Base-by-base conservation (phyloP, 768 basidiomycete species). In the Boletus pseudo-olivaceus region DNA sequence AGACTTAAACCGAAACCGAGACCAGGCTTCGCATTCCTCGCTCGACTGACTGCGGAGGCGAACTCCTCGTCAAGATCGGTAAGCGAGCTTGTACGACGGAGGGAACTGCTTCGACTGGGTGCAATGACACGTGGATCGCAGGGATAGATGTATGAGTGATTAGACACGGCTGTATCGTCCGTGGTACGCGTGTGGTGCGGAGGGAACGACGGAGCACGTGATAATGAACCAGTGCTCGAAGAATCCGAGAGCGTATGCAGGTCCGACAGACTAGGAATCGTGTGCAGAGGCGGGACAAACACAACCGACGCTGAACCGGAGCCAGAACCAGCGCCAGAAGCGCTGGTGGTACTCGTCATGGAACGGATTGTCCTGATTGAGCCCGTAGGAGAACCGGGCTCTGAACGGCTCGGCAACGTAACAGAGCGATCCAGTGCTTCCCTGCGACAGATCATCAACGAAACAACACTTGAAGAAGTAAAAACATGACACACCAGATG, bases 101-200 rank as follows among this genome's bases (percentile, higher is more conserved):
- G 58, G 1, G 78, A 80, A 53, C 79, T 80, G 61, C 81, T 82
- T 34, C 82, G 76, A 51, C 84, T 82, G 4, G 87, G 84, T 8
- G 81, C 80, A 55, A 93, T 92, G 14, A 83, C 84, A 8, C 90
- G 81, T 17, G 80, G 78, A 61, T 89, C 90, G 3, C 87, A 85
- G 7, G 81, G 84, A 65, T 90, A 89, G 7, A 88, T 72, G 57
- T 87, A 87, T 11, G 80, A 80, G 47, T 82, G 80, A 34, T 80
- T 78, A 8, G 80, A 80, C 26, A 91, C 82, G 8, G 82, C 86
- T 0, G 74, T 83, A 57, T 93, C 90, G 61, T 93, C 90, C 6
- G 84, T 80, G 4, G 89, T 87, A 23, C 83, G 82, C 4, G 76
- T 78, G 55, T 83, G 83, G 56, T 84, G 80, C 3, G 81, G 82